A percentile compares a stretch with the other conserved stretches of the same genome.
Conservation (phyloP, 805 yeast species). For the Sugiyamaella americana region DNA sequence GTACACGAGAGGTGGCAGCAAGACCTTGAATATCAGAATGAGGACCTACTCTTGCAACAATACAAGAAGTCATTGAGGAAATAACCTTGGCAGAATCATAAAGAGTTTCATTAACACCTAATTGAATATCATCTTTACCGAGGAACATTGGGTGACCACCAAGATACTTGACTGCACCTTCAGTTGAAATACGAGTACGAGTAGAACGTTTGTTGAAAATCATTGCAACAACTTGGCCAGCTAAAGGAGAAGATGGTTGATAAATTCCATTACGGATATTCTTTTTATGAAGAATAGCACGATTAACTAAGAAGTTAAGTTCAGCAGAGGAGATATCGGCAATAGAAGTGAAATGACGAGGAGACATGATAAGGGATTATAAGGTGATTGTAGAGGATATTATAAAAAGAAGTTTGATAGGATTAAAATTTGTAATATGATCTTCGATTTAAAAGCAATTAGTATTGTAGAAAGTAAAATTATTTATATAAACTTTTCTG, state of each 20-base stretch:
- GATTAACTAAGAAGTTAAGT: slow-evolving; percentile 59
- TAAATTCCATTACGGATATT: slow-evolving; percentile 51
- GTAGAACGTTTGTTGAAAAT: slow-evolving; percentile 90
- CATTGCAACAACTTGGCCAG: slow-evolving; percentile 78
- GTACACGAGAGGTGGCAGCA: slow-evolving; percentile 74
- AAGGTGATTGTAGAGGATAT: no score
- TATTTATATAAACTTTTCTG: no score
- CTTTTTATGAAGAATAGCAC: slow-evolving; percentile 64
- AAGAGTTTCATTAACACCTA: slow-evolving; percentile 89
- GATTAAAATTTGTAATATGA: no score
- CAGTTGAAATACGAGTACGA: slow-evolving; percentile 88
- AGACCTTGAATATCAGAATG: slow-evolving; percentile 78
- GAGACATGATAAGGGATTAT: slow-evolving; percentile 16
- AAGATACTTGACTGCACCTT: slow-evolving; percentile 87
- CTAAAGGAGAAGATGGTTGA: slow-evolving; percentile 42
- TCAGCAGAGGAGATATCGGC: slow-evolving; percentile 71
- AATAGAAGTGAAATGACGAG: slow-evolving; percentile 77
- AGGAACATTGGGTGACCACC: slow-evolving; percentile 96
- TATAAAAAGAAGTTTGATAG: no score
- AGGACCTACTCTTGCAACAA: slow-evolving; percentile 89
- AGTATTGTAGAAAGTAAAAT: no score
- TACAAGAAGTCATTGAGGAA: slow-evolving; percentile 93
- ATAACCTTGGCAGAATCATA: slow-evolving; percentile 86
- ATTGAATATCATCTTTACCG: slow-evolving; percentile 93
- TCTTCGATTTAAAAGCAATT: no score